A percentile compares a stretch with the other conserved stretches of the same genome.
Evolutionary conservation across 441 rosid species (phyloP).

Genomic region (Lepidium campestre): DNA sequence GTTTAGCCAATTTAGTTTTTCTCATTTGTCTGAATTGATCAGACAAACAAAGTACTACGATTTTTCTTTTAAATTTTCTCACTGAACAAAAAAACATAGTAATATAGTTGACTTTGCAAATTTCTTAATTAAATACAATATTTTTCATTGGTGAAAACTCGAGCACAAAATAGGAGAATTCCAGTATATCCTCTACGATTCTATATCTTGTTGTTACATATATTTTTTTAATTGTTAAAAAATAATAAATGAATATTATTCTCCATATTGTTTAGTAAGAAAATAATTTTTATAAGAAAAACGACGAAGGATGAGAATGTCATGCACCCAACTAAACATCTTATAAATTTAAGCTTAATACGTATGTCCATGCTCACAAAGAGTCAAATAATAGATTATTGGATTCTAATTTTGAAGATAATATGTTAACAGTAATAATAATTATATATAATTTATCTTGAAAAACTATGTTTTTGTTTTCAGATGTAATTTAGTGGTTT

Average conservation of each 20-base stretch:
- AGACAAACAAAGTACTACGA: neutral
- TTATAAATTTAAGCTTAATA: neutral
- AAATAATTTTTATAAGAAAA: neutral
- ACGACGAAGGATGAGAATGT: slow-evolving; percentile 7
- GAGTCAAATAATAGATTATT: neutral
- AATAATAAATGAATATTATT: neutral
- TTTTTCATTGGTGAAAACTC: neutral
- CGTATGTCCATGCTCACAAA: neutral
- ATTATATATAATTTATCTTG: neutral
- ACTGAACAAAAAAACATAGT: slow-evolving; percentile 17
- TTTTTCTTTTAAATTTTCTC: no score
- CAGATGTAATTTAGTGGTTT: neutral
- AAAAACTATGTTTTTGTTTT: neutral
- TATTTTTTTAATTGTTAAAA: neutral
- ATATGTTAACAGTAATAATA: neutral
- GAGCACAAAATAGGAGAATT: slow-evolving; percentile 1
- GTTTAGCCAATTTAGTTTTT: slow-evolving; percentile 8
- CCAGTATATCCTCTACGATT: slow-evolving; percentile 12
- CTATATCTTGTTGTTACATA: neutral
- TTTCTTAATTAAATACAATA: neutral
- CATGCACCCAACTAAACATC: slow-evolving; percentile 25
- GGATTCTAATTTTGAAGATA: neutral
- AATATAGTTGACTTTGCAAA: slow-evolving; percentile 24
- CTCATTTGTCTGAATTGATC: slow-evolving; percentile 20
- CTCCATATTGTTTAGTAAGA: neutral